Evolutionary conservation across 2,329 filamentous ascomycete genomes (phyloP).

Genomic region (Rhytidhysteron rufulum): DNA sequence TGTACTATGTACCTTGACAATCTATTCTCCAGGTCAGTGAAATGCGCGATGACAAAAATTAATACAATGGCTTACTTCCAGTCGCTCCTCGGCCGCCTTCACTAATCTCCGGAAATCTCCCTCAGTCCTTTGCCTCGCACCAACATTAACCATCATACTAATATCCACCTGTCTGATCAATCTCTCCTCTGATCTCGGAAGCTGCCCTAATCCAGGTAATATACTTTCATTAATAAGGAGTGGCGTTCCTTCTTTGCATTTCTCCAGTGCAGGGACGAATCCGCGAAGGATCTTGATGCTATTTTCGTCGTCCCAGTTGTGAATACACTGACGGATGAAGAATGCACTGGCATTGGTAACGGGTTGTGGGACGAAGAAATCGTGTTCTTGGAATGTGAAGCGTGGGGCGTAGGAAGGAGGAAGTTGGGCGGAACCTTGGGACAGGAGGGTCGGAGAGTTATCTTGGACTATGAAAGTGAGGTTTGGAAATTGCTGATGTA

Average conservation of each 20-base stretch:
- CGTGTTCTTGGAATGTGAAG: conserved; percentile 8
- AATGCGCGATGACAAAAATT: not conserved
- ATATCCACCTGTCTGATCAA: not conserved
- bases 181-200: conserved; percentile 1
- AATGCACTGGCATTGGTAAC: conserved; percentile 8
- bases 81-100: not conserved
- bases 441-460: not conserved
- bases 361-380: conserved; percentile 12
- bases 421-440: not conserved
- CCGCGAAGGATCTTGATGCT: conserved; percentile 4
- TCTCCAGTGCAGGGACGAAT: conserved; percentile 3
- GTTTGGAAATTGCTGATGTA: not conserved
- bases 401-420: no score
- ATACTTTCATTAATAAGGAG: conserved; percentile 9
- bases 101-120: not conserved
- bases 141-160: not conserved
- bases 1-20: not conserved
- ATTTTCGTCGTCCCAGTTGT: conserved; percentile 5
- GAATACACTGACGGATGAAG: conserved; percentile 1
- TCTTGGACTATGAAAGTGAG: conserved; percentile 1
- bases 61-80: not conserved
- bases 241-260: conserved; percentile 2
- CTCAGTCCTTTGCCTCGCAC: not conserved
- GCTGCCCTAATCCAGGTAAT: conserved; percentile 1
- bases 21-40: not conserved